Conservation (phyloP, 495 filamentous ascomycete genomes). For the Penicillium steckii region DNA sequence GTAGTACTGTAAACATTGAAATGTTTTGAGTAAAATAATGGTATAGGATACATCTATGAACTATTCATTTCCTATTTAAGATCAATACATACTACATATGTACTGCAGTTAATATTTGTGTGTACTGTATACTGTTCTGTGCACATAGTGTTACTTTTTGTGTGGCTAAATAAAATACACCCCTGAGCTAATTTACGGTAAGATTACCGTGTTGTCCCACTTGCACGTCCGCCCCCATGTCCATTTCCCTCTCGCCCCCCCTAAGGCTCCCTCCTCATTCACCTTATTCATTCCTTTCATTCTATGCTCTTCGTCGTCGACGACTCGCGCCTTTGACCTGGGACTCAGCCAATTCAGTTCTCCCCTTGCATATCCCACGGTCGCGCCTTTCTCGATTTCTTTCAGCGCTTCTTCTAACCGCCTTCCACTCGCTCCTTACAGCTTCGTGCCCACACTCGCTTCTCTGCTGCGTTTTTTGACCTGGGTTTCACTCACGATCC, state of each 20-base stretch:
- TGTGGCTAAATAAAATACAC: too few species aligned
- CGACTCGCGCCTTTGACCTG: conserved; percentile 33
- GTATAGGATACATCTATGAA: too few species aligned
- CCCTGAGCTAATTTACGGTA: conserved; percentile 16
- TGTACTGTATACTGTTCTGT: too few species aligned
- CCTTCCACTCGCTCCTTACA: conserved; percentile 43
- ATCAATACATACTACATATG: too few species aligned
- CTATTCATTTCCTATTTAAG: too few species aligned
- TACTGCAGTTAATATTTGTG: too few species aligned
- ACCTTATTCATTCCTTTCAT: conserved; percentile 28
- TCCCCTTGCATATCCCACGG: conserved; percentile 42
- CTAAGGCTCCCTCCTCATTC: conserved; percentile 14
- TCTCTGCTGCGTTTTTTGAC: conserved; percentile 9
- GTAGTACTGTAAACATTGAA: too few species aligned
- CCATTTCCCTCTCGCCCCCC: conserved; percentile 20
- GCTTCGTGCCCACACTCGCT: conserved; percentile 33
- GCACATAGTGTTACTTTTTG: too few species aligned
- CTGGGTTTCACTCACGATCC: conserved; percentile 28
- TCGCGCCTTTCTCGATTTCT: conserved; percentile 28
- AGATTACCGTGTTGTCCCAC: conserved; percentile 10
- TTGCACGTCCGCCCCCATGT: conserved; percentile 25
- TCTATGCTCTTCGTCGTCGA: conserved; percentile 28
- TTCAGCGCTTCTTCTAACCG: conserved; percentile 23
- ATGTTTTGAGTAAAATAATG: too few species aligned
- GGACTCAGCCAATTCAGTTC: conserved; percentile 27